A percentile compares a stretch with the other conserved stretches of the same genome.
These are phyloP conservation scores for Heritiera fomes DNA, from an alignment of 345 rosid genomes.

Conservation along the genomic window DNA sequence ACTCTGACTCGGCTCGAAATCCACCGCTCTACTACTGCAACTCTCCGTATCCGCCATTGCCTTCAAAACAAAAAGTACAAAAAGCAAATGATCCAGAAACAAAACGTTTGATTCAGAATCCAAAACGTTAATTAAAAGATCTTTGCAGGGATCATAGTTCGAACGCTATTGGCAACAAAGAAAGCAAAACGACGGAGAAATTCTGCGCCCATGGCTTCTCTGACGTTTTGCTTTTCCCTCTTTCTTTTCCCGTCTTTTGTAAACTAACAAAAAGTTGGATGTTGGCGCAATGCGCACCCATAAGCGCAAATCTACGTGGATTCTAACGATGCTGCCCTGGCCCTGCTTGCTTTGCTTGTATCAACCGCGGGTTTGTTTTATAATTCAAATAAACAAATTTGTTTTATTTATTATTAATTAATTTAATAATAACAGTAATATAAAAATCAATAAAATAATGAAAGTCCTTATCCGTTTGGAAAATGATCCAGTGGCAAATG, in stretches of 20 bases:
- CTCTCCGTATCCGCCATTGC: conserved; percentile 58
- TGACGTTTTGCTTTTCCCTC: neutral
- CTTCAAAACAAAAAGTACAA: neutral
- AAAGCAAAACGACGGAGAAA: conserved; percentile 22
- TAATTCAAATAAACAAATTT: neutral
- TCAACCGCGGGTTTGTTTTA: conserved; percentile 22
- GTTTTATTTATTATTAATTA: too few relatives aligned
- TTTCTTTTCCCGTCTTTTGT: neutral
- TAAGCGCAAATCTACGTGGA: conserved; percentile 52
- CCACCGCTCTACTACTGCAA: conserved; percentile 54
- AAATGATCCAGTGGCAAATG: too few relatives aligned
- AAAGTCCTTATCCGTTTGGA: too few relatives aligned
- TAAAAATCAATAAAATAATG: too few relatives aligned
- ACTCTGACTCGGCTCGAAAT: conserved; percentile 33
- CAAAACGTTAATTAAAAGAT: neutral
- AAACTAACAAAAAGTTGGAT: neutral
- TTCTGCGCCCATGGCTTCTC: conserved; percentile 16
- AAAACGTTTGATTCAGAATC: neutral
- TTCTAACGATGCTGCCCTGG: conserved; percentile 34
- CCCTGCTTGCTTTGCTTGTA: conserved; percentile 31
- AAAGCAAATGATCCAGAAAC: neutral
- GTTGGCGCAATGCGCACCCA: conserved; percentile 48
- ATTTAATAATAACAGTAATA: too few relatives aligned
- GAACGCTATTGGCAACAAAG: conserved; percentile 7
- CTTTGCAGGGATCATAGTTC: neutral